These are phyloP conservation scores for Leucocoprinus leucothites DNA, from an alignment of 768 basidiomycete genomes.

Conservation along the genomic window DNA sequence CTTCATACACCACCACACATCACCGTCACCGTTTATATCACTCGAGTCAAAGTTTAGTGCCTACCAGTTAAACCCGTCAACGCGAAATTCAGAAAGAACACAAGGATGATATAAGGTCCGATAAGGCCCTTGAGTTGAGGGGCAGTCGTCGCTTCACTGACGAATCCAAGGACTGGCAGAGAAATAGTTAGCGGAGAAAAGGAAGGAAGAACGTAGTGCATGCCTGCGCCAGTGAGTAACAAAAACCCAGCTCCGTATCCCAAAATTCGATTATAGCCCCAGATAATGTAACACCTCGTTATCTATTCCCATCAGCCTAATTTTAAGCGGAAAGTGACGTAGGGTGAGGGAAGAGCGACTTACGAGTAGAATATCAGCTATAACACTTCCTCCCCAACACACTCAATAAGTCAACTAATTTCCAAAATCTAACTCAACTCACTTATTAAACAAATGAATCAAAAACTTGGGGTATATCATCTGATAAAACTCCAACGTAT, in stretches of 20 bases:
- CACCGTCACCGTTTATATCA: neutral
- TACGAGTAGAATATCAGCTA: conserved; percentile 16
- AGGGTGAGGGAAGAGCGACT: neutral
- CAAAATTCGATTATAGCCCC: conserved; percentile 28
- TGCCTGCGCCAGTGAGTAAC: conserved; percentile 32
- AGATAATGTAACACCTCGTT: conserved; percentile 38
- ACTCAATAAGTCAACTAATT: no score
- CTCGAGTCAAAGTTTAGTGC: neutral
- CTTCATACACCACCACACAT: conserved; percentile 10
- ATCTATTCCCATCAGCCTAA: no score
- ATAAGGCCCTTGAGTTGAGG: conserved; percentile 14
- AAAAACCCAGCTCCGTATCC: conserved; percentile 24
- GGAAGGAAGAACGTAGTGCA: neutral
- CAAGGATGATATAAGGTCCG: conserved; percentile 28
- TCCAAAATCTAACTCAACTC: conserved; percentile 13
- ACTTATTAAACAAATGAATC: conserved; percentile 38
- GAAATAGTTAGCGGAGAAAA: neutral
- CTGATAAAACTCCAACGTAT: conserved; percentile 10
- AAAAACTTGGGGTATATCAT: conserved; percentile 30
- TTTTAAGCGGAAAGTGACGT: no score
- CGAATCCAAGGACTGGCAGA: conserved; percentile 19
- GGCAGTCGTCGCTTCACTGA: conserved; percentile 15
- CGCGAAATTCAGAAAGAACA: conserved; percentile 31
- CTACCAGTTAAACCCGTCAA: conserved; percentile 33
- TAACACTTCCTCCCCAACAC: no score